These are phyloP conservation scores for Synchytrium microbalum DNA, from an alignment of 371 early-diverging fungal species.

Conservation along the genomic window DNA sequence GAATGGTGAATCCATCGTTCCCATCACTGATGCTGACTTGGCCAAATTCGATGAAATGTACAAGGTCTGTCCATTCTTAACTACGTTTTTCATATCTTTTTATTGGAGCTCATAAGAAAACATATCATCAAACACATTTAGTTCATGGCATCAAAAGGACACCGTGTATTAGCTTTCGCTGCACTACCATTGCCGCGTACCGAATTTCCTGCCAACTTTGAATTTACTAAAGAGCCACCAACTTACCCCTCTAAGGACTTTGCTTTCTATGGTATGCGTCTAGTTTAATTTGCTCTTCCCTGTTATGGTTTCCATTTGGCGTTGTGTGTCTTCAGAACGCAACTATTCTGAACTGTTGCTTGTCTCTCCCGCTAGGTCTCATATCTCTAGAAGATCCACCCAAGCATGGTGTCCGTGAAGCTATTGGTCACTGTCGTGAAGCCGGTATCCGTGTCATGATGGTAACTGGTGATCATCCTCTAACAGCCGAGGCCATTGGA, in stretches of 20 bases:
- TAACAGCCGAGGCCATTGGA: constrained; percentile 60
- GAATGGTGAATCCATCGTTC: constrained; percentile 32
- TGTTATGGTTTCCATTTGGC: constrained; percentile 82
- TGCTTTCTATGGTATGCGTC: constrained; percentile 65
- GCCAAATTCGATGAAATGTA: constrained; percentile 63
- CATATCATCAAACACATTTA: too few species aligned
- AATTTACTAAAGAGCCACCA: constrained; percentile 60
- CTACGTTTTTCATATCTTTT: not conserved
- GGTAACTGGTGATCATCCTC: constrained; percentile 94
- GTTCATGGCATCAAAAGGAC: constrained; percentile 82
- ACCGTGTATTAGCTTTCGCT: constrained; percentile 92
- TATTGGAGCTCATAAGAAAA: not conserved
- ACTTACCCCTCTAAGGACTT: constrained; percentile 58
- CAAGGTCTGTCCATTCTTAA: constrained; percentile 18
- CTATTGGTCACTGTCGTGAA: constrained; percentile 80
- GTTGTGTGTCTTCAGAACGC: constrained; percentile 24
- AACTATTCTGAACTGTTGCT: constrained; percentile 16
- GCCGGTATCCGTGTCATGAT: constrained; percentile 94
- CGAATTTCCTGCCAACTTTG: constrained; percentile 59
- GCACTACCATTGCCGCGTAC: constrained; percentile 52
- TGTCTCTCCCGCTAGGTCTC: constrained; percentile 77
- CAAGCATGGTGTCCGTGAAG: constrained; percentile 93
- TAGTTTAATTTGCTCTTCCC: constrained; percentile 75
- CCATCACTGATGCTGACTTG: constrained; percentile 53
- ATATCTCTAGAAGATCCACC: constrained; percentile 89